Conservation (phyloP, 139 green algal species). For the Coccomyxa sp. region DNA sequence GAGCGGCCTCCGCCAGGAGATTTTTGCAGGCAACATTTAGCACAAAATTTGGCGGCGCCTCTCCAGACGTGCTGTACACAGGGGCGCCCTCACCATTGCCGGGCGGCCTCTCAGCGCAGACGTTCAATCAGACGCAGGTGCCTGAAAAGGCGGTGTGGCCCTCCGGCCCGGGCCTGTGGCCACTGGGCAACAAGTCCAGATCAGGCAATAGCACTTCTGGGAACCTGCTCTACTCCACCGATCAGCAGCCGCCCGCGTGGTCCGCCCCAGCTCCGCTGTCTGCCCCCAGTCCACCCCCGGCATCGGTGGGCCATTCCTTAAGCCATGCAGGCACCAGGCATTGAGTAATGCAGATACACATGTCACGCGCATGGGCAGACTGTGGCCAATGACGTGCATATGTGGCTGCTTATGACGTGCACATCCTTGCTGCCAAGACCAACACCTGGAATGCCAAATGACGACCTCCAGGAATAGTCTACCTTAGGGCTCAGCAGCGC, state of each 20-base stretch:
- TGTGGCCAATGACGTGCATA: background rate
- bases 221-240: background rate
- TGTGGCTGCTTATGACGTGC: too few relatives aligned
- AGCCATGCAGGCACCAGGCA: background rate
- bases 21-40: background rate
- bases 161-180: background rate
- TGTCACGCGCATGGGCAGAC: background rate
- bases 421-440: too few relatives aligned
- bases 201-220: background rate
- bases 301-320: background rate
- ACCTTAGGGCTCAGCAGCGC: background rate
- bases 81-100: background rate
- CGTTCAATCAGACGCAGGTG: background rate
- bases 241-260: background rate
- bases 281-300: background rate
- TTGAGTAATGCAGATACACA: background rate
- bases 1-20: background rate
- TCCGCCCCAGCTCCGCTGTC: background rate
- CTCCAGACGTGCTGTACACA: background rate
- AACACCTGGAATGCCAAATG: too few relatives aligned
- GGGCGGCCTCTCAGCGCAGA: background rate
- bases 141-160: too few relatives aligned
- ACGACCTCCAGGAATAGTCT: too few relatives aligned
- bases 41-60: background rate
- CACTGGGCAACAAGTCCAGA: background rate